Percentiles rank a stretch among this genome's conserved stretches.
Conservation (phyloP, 1,139 yeast genomes). For the Pichia sp. region DNA sequence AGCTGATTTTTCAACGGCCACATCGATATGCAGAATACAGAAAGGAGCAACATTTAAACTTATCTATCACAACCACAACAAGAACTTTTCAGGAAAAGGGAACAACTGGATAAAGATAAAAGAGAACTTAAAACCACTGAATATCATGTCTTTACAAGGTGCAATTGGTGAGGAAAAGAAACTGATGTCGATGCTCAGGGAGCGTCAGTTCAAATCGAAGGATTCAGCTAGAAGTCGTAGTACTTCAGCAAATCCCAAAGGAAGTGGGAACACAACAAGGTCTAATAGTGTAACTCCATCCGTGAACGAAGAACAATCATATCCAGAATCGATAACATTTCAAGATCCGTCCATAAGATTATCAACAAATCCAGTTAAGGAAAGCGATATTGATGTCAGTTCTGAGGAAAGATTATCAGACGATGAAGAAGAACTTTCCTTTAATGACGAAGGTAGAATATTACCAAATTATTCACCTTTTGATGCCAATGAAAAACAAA, state of each 20-base stretch:
- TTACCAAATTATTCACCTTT: slow-evolving; percentile 49
- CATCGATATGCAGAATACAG: too few species aligned
- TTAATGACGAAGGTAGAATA: slow-evolving; percentile 55
- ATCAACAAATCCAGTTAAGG: slow-evolving; percentile 22
- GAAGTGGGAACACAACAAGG: slow-evolving; percentile 12
- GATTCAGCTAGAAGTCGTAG: slow-evolving; percentile 10
- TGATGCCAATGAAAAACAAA: slow-evolving; percentile 16
- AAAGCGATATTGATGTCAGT: slow-evolving; percentile 31
- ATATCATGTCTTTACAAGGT: slow-evolving; percentile 39
- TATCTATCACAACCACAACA: too few species aligned
- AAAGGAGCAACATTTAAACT: too few species aligned
- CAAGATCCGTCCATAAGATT: slow-evolving; percentile 58
- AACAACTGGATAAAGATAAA: too few species aligned
- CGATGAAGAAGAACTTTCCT: slow-evolving; percentile 53
- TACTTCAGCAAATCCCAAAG: slow-evolving; percentile 8
- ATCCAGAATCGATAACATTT: slow-evolving; percentile 37
- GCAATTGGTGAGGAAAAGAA: slow-evolving; percentile 41
- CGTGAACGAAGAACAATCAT: slow-evolving; percentile 27
- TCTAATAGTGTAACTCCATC: slow-evolving; percentile 21
- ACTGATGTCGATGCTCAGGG: slow-evolving; percentile 34
- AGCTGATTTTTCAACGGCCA: too few species aligned
- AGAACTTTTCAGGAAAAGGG: too few species aligned
- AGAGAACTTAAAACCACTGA: neutral
- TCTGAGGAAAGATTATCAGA: slow-evolving; percentile 68
- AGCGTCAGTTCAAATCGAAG: slow-evolving; percentile 21